phyloP scores from a whole-genome alignment of 2,329 filamentous ascomycete species.

The Diaporthe eres region DNA sequence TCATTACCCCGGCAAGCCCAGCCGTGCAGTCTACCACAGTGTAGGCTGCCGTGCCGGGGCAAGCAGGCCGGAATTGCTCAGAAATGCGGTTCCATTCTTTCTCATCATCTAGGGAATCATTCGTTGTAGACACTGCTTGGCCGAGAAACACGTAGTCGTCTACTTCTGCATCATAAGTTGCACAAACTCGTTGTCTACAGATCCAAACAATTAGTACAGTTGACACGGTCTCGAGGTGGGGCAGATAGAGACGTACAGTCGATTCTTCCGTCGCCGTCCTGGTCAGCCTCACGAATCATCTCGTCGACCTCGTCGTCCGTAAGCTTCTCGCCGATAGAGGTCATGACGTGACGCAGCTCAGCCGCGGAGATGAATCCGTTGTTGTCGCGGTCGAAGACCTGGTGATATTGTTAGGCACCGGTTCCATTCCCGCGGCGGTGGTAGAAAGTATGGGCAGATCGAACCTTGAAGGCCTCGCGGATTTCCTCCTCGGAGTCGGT shows the following conservation, averaged over 20 bases:
- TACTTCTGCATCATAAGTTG: constrained; percentile 98
- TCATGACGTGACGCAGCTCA: constrained; percentile 92
- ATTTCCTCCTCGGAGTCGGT: constrained; percentile 94
- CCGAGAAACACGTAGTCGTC: constrained; percentile 44
- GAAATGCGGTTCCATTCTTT: constrained; percentile 38
- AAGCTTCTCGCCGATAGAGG: constrained; percentile 91
- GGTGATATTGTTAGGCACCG: constrained; percentile 42
- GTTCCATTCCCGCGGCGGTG: background rate
- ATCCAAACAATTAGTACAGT: background rate
- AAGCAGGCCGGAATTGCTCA: constrained; percentile 27
- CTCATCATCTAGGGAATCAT: constrained; percentile 41
- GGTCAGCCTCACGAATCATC: constrained; percentile 93
- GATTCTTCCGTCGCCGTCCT: constrained; percentile 90
- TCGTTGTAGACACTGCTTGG: constrained; percentile 33
- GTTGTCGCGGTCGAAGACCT: constrained; percentile 90
- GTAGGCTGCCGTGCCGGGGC: constrained; percentile 28
- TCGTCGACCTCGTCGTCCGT: constrained; percentile 92
- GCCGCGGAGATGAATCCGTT: constrained; percentile 93
- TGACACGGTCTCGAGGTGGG: background rate
- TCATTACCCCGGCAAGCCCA: constrained; percentile 31
- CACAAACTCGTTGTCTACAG: constrained; percentile 88
- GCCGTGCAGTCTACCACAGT: constrained; percentile 10
- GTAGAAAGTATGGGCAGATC: constrained; percentile 34
- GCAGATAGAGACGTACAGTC: constrained; percentile 75
- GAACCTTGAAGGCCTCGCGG: constrained; percentile 87